Evolutionary conservation across 441 rosid species (phyloP).

Genomic region (Jatropha podagrica): DNA sequence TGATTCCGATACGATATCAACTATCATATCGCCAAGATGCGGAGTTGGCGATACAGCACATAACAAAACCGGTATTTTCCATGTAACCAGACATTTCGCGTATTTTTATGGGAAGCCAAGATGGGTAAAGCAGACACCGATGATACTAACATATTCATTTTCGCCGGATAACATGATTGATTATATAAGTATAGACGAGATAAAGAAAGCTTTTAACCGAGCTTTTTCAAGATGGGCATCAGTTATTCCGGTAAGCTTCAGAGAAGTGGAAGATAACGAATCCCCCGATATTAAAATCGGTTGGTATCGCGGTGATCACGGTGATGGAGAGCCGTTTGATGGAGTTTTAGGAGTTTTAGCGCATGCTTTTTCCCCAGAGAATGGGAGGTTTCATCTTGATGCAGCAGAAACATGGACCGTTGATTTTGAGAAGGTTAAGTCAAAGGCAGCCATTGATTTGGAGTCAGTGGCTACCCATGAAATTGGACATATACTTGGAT

Average conservation of each 20-base stretch:
- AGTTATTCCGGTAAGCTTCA: conserved; percentile 67
- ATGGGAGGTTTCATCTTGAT: conserved; percentile 78
- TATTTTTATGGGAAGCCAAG: conserved; percentile 67
- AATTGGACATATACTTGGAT: conserved; percentile 85
- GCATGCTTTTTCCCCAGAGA: conserved; percentile 83
- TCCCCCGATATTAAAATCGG: conserved; percentile 65
- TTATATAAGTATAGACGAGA: conserved; percentile 42
- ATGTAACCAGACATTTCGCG: conserved; percentile 48
- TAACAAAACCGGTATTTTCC: conserved; percentile 10
- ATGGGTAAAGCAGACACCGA: conserved; percentile 50
- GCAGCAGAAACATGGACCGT: conserved; percentile 76
- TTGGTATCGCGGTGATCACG: conserved; percentile 61
- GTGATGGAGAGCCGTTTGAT: conserved; percentile 82
- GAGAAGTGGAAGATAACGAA: conserved; percentile 38
- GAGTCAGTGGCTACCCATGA: conserved; percentile 95
- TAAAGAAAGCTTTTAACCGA: conserved; percentile 42
- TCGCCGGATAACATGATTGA: conserved; percentile 48
- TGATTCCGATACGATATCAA: conserved; percentile 55
- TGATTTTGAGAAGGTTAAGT: conserved; percentile 42
- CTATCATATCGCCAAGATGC: conserved; percentile 74
- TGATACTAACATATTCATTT: conserved; percentile 56
- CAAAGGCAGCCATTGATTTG: conserved; percentile 65
- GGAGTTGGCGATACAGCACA: conserved; percentile 52
- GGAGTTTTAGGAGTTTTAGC: conserved; percentile 77
- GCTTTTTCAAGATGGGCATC: conserved; percentile 70